These are phyloP conservation scores for Cryptococcus sp. DNA, from an alignment of 1,284 basidiomycete genomes.

Conservation along the genomic window DNA sequence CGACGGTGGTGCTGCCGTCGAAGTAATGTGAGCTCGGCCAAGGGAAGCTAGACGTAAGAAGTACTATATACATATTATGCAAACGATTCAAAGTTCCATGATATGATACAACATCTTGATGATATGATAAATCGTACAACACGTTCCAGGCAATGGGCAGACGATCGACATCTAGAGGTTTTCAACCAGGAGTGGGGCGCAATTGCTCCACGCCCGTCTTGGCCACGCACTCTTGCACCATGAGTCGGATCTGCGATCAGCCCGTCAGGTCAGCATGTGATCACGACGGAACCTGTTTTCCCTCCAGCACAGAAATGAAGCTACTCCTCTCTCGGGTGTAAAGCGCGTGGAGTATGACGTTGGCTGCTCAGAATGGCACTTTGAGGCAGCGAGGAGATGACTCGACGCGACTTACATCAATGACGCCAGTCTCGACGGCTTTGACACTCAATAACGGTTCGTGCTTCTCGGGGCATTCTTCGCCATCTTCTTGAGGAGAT, in stretches of 20 bases:
- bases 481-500: conserved; percentile 7
- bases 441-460: conserved; percentile 61
- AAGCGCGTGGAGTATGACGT: background rate
- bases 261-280: background rate
- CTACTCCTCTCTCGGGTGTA: background rate
- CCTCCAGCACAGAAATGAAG: background rate
- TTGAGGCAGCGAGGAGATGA: too few species aligned
- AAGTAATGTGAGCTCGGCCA: background rate
- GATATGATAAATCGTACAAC: background rate
- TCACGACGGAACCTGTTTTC: background rate
- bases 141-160: background rate
- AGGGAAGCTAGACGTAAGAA: background rate
- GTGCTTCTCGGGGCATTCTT: conserved; percentile 23
- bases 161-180: background rate
- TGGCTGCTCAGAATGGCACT: background rate
- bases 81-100: background rate
- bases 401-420: conserved; percentile 63
- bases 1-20: background rate
- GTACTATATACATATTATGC: background rate
- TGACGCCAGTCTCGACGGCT: conserved; percentile 80
- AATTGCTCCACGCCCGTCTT: conserved; percentile 39
- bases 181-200: background rate
- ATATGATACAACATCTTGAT: too few species aligned
- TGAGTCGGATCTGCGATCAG: conserved; percentile 37
- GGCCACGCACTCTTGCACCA: conserved; percentile 48